Conservation (phyloP, 1,284 basidiomycete genomes). For the Cutaneotrichosporon sp. region DNA sequence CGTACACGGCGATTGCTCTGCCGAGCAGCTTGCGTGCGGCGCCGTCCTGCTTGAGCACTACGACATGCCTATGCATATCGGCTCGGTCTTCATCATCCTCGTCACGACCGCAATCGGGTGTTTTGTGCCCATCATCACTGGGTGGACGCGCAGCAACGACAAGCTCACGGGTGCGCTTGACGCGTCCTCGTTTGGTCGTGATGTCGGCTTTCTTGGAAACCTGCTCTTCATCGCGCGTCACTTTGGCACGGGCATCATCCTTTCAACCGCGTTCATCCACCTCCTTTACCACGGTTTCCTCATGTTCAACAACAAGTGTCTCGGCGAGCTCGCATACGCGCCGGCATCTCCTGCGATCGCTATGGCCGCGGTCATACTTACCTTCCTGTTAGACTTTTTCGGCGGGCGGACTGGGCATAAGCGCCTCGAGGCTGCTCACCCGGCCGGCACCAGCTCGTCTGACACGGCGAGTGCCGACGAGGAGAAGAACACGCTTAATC, state of each 20-base stretch:
- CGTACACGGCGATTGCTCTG: conserved; percentile 54
- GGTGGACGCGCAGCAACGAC: conserved; percentile 10
- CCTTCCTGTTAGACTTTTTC: conserved; percentile 50
- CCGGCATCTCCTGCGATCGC: conserved; percentile 53
- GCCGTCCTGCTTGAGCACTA: conserved; percentile 41
- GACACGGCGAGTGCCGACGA: background rate
- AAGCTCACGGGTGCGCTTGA: conserved; percentile 8
- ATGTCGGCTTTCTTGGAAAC: conserved; percentile 29
- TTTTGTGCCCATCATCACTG: conserved; percentile 45
- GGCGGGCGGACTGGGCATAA: conserved; percentile 10
- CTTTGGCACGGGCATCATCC: conserved; percentile 39
- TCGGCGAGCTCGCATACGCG: conserved; percentile 54
- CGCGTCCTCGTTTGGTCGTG: conserved; percentile 13
- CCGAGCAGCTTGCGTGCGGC: conserved; percentile 46
- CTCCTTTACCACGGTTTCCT: conserved; percentile 55
- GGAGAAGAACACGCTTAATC: background rate
- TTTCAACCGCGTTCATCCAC: conserved; percentile 35
- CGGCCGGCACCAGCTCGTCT: background rate
- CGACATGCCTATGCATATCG: conserved; percentile 54
- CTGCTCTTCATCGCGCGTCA: conserved; percentile 51
- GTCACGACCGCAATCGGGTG: conserved; percentile 50
- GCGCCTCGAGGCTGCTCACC: background rate
- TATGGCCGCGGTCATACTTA: conserved; percentile 42
- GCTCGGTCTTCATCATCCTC: conserved; percentile 54
- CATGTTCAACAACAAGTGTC: conserved; percentile 52